Conservation (phyloP, 2,329 filamentous ascomycete species). For the Hypoxylon sp. region DNA sequence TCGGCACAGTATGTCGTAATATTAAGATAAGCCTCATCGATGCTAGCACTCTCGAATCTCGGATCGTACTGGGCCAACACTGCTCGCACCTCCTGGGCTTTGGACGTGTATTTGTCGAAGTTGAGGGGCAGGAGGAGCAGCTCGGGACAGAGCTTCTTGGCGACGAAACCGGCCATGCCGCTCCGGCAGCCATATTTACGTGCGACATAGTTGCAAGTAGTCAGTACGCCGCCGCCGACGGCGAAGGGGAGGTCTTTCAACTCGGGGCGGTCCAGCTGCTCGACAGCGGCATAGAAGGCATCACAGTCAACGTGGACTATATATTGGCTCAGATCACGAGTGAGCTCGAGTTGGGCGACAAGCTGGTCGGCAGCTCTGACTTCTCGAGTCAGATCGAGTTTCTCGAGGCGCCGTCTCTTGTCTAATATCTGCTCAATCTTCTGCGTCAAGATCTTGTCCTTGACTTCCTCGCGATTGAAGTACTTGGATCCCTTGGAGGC, state of each 20-base stretch:
- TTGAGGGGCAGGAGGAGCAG: slow-evolving; percentile 84
- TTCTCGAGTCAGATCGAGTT: slow-evolving; percentile 75
- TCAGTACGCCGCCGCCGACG: slow-evolving; percentile 75
- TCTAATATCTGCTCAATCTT: slow-evolving; percentile 84
- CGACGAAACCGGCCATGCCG: slow-evolving; percentile 96
- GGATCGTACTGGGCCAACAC: slow-evolving; percentile 89
- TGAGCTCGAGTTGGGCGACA: slow-evolving; percentile 78
- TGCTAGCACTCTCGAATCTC: slow-evolving; percentile 89
- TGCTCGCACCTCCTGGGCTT: slow-evolving; percentile 85
- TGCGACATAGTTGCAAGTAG: slow-evolving; percentile 85
- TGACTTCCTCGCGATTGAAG: slow-evolving; percentile 88
- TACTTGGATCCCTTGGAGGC: slow-evolving; percentile 96
- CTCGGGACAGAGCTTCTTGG: slow-evolving; percentile 89
- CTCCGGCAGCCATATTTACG: slow-evolving; percentile 89
- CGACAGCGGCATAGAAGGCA: slow-evolving; percentile 95
- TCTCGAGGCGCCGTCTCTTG: slow-evolving; percentile 78
- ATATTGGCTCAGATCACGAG: slow-evolving; percentile 81
- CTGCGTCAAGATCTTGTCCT: slow-evolving; percentile 81
- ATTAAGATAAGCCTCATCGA: slow-evolving; percentile 96
- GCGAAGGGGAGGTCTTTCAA: slow-evolving; percentile 88
- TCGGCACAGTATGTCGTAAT: slow-evolving; percentile 84
- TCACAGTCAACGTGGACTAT: slow-evolving; percentile 96
- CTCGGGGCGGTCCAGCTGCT: slow-evolving; percentile 83
- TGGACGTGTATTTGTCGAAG: slow-evolving; percentile 89
- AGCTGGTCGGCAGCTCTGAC: slow-evolving; percentile 80